These are phyloP conservation scores for Ophiostoma ips DNA, from an alignment of 2,329 filamentous ascomycete species.

Conservation along the genomic window DNA sequence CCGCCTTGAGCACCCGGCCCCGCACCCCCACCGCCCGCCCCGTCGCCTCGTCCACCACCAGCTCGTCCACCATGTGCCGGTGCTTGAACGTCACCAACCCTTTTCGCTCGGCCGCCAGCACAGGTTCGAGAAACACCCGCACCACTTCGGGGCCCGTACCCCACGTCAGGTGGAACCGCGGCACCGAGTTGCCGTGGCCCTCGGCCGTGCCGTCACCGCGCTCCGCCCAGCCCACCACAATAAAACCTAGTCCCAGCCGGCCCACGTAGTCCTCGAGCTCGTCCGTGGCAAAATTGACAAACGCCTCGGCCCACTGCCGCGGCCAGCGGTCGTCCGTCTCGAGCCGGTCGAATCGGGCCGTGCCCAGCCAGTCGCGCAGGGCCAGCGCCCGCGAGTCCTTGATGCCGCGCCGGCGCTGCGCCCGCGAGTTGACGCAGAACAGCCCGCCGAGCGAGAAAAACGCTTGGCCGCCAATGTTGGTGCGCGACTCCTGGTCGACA, in stretches of 20 bases:
- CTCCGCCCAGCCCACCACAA: slow-evolving; percentile 47
- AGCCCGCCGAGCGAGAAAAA: slow-evolving; percentile 51
- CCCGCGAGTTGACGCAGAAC: slow-evolving; percentile 43
- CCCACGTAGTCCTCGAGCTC: slow-evolving; percentile 46
- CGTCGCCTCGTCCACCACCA: slow-evolving; percentile 34
- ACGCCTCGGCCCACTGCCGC: slow-evolving; percentile 46
- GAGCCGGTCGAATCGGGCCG: slow-evolving; percentile 43
- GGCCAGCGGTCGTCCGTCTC: slow-evolving; percentile 41
- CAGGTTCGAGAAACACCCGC: slow-evolving; percentile 41
- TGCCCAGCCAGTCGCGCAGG: slow-evolving; percentile 43
- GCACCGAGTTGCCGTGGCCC: slow-evolving; percentile 49
- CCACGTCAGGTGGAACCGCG: slow-evolving; percentile 49
- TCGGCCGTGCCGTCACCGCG: slow-evolving; percentile 39
- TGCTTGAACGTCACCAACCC: slow-evolving; percentile 42
- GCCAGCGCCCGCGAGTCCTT: slow-evolving; percentile 42
- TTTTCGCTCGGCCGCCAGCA: slow-evolving; percentile 35
- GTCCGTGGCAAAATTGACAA: slow-evolving; percentile 46
- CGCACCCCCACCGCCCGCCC: slow-evolving; percentile 39
- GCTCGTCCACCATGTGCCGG: slow-evolving; percentile 41
- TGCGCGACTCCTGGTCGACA: slow-evolving; percentile 43
- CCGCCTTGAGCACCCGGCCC: slow-evolving; percentile 37
- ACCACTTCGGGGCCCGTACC: slow-evolving; percentile 48
- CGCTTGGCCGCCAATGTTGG: slow-evolving; percentile 45
- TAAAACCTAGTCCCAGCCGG: slow-evolving; percentile 35
- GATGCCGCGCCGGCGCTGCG: slow-evolving; percentile 45